Percentiles rank a stretch among this genome's conserved stretches.
These are phyloP conservation scores for Backusella westeae DNA, from an alignment of 192 early-diverging fungal species.

Conservation along the genomic window DNA sequence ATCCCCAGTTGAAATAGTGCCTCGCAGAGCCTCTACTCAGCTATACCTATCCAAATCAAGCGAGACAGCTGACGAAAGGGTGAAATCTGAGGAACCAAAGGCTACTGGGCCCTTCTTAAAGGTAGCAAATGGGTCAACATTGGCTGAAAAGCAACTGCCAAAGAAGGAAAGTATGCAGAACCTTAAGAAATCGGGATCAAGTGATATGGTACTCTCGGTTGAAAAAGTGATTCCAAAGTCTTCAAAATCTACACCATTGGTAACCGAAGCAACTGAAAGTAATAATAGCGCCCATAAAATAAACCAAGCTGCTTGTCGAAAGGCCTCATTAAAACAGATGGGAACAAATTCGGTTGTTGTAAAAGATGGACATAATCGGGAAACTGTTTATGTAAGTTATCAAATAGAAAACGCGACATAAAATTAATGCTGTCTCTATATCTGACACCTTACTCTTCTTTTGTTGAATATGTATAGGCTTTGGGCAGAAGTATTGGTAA, in stretches of 20 bases:
- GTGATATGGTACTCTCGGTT: not conserved
- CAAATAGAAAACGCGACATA: not conserved
- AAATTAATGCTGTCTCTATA: not conserved
- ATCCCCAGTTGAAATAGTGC: not conserved
- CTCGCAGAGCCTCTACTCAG: not conserved
- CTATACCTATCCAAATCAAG: not conserved
- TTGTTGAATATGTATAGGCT: slow-evolving; percentile 39
- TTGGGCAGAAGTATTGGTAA: slow-evolving; percentile 85
- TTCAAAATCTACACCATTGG: slow-evolving; percentile 18
- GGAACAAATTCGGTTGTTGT: not conserved
- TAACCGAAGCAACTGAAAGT: not conserved
- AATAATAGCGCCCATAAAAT: not conserved
- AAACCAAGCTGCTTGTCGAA: slow-evolving; percentile 5
- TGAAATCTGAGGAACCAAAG: not conserved
- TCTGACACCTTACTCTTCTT: not conserved
- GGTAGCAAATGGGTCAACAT: not conserved
- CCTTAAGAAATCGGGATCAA: not conserved
- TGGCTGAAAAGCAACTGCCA: not conserved
- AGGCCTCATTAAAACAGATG: slow-evolving; percentile 3
- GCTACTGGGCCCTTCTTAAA: not conserved
- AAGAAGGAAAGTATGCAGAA: not conserved
- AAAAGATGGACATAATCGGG: not conserved
- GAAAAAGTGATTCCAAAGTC: not conserved
- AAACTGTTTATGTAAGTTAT: not conserved
- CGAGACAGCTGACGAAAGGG: not conserved